Base-by-base conservation (phyloP, 2,329 filamentous ascomycete genomes). In the Fusarium albidum region DNA sequence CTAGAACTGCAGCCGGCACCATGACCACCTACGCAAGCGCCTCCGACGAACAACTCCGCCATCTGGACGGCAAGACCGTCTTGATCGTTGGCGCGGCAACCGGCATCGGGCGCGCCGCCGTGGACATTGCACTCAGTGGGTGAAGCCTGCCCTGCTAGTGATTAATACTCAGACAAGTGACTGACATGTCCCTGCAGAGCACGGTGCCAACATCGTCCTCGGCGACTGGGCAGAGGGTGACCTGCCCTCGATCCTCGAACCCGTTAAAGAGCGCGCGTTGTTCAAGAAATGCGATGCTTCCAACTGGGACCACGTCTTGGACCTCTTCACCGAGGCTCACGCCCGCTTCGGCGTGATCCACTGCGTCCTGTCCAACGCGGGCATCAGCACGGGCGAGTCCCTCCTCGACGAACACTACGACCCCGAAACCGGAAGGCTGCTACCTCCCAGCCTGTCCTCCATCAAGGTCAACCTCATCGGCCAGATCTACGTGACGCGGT, bases 381-480 rank as follows among this genome's bases (percentile, higher is more conserved):
- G 33, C 37, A 42, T 52, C 21, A 52, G 47, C 37, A 31, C n/a
- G 10, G 21, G 39, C 9, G 49, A 51, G 28, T 26, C 34, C 6
- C 21, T 51, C 10, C 33, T 33, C n/a, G 49, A 37, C 25, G 28
- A 40, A 21, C 21, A 7, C 8, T 11, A 11, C 14, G 25, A 26
- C 14, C 9, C 25, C 17, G 15, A 12, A 14, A 33, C 14, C 7
- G 15, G 12, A 5, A 28, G 31, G 13, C 35, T 32, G 12, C 9
- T 27, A 25, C 21, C 35, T 6, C 52, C 46, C 2, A 31, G 45
- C 27, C 2, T 55, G 2, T 46, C 46, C 7, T 41, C 25, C 5
- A 11, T 55, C 4, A 51, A 51, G 7, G 47, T 55, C 6, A 55
- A 55, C 21, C 21, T 26, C 5, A 13, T 55, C 13, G 52, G 52